These are phyloP conservation scores for Phytophthora citrophthora DNA, from an alignment of 352 stramenopile species.

Conservation along the genomic window DNA sequence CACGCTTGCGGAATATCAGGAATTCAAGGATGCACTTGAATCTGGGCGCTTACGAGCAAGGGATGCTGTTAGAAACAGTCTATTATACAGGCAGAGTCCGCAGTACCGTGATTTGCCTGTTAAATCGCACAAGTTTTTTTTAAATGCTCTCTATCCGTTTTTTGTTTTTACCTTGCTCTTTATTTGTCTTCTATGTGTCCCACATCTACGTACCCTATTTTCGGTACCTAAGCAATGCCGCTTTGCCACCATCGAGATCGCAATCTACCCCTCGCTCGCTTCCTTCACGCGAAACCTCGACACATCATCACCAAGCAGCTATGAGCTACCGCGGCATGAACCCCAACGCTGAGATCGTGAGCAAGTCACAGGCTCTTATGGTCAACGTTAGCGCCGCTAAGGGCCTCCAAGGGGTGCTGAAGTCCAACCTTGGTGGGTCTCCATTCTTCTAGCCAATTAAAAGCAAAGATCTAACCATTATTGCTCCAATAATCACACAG, in stretches of 20 bases:
- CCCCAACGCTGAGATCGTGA: slow-evolving; percentile 97
- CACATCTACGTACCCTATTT: slow-evolving; percentile 11
- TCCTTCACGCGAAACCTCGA: slow-evolving; percentile 3
- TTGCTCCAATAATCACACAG: slow-evolving; percentile 33
- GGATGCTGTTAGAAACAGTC: too few relatives aligned
- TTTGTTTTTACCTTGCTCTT: not conserved
- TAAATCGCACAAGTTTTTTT: too few relatives aligned
- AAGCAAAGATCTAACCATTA: slow-evolving; percentile 10
- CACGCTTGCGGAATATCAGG: too few relatives aligned
- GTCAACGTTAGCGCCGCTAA: slow-evolving; percentile 98
- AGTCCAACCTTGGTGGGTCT: slow-evolving; percentile 90
- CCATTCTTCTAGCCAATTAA: not conserved
- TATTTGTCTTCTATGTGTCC: not conserved
- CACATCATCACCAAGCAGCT: not conserved
- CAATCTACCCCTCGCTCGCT: slow-evolving; percentile 38
- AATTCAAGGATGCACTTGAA: too few relatives aligned
- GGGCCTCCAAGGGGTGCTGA: slow-evolving; percentile 96
- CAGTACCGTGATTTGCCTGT: too few relatives aligned
- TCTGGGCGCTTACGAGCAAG: too few relatives aligned
- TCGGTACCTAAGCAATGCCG: slow-evolving; percentile 5
- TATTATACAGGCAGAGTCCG: too few relatives aligned
- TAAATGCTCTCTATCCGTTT: too few relatives aligned
- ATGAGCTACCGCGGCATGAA: slow-evolving; percentile 91
- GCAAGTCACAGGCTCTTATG: slow-evolving; percentile 93
- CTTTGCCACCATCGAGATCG: slow-evolving; percentile 33